These are phyloP conservation scores for Senna siamea DNA, from an alignment of 306 rosid genomes.

Conservation along the genomic window DNA sequence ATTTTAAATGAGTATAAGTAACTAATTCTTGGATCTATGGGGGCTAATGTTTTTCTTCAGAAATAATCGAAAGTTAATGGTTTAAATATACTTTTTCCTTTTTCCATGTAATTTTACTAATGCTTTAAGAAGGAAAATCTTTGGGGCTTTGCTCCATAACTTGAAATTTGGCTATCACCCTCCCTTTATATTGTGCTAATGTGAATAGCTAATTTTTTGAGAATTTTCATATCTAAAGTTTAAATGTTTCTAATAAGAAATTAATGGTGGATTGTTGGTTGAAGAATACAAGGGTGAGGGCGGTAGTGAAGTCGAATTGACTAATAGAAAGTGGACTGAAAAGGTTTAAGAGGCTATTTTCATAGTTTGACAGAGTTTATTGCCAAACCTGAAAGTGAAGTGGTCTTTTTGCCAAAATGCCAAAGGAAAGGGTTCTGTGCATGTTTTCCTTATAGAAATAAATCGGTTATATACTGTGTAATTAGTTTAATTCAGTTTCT, in stretches of 20 bases:
- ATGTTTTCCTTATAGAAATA: background rate
- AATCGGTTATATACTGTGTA: constrained; percentile 13
- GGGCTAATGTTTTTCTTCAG: background rate
- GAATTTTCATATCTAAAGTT: background rate
- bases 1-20: background rate
- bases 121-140: background rate
- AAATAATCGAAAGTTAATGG: background rate
- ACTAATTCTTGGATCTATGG: background rate
- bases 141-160: background rate
- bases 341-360: background rate
- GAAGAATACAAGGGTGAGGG: background rate
- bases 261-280: constrained; percentile 18
- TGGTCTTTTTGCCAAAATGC: no score
- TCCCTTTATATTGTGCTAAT: background rate
- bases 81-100: background rate
- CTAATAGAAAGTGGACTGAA: constrained; percentile 9
- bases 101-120: background rate
- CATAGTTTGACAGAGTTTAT: background rate
- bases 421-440: no score
- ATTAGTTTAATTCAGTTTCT: constrained; percentile 21
- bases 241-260: background rate
- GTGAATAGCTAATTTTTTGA: background rate
- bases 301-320: constrained; percentile 4
- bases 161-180: background rate
- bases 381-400: no score